Conservation (phyloP, 306 rosid species). For the Luffa aegyptiaca region DNA sequence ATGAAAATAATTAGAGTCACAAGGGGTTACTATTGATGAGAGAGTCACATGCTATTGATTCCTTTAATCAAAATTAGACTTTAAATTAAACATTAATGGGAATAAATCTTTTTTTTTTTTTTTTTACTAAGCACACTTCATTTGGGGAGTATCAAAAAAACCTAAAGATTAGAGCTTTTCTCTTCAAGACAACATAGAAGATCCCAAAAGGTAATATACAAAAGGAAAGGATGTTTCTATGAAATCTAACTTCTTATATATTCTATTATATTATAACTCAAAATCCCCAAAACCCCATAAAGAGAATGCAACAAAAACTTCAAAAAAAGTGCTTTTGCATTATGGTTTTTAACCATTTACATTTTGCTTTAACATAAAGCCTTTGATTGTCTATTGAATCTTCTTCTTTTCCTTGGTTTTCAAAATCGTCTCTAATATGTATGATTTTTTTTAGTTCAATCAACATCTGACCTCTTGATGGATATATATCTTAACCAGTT, state of each 20-base stretch:
- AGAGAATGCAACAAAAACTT: not conserved
- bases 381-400: slow-evolving; percentile 25
- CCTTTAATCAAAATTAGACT: slow-evolving; percentile 43
- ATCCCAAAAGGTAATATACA: slow-evolving; percentile 69
- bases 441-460: too few species aligned
- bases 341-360: slow-evolving; percentile 16
- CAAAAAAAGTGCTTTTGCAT: slow-evolving; percentile 15
- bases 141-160: slow-evolving; percentile 54
- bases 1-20: slow-evolving; percentile 22
- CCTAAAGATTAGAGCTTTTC: slow-evolving; percentile 30
- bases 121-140: slow-evolving; percentile 61
- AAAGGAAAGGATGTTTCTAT: slow-evolving; percentile 26
- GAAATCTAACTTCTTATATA: slow-evolving; percentile 11
- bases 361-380: slow-evolving; percentile 42
- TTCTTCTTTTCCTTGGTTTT: not conserved
- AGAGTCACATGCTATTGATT: slow-evolving; percentile 61
- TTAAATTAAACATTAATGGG: slow-evolving; percentile 18
- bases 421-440: not conserved
- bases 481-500: too few species aligned
- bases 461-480: too few species aligned
- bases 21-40: slow-evolving; percentile 29
- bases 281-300: slow-evolving; percentile 44
- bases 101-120: not conserved
- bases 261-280: slow-evolving; percentile 21
- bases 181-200: slow-evolving; percentile 48